Evolutionary conservation across 225 moss, liverwort and hornwort genomes (phyloP), one percentile per base, ranked within the genome.

Genomic region (Marchantia polymorpha): DNA sequence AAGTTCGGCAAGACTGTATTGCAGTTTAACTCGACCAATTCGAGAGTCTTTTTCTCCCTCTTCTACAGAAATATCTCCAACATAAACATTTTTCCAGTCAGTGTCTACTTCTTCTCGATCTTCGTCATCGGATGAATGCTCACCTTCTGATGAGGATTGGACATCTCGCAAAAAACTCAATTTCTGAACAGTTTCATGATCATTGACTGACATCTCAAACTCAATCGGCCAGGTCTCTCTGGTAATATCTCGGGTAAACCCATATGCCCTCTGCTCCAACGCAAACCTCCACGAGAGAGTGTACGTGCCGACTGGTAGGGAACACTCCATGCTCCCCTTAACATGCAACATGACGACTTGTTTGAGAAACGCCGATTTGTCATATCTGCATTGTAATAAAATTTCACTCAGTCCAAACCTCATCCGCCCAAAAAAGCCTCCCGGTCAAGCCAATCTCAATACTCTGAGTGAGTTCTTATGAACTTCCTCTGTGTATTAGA

Each of bases 221-320:
- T 50, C n/a, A n/a, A n/a, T n/a, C n/a, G n/a, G n/a, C n/a, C n/a
- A n/a, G n/a, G n/a, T n/a, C n/a, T n/a, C n/a, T n/a, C n/a, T n/a
- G n/a, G n/a, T n/a, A n/a, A n/a, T n/a, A n/a, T n/a, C n/a, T n/a
- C n/a, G n/a, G n/a, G n/a, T n/a, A 86, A 83, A 7, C 50, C 75
- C 75, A 46, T 75, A 75, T 22, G 22, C 49, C 23, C n/a, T n/a
- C n/a, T n/a, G n/a, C n/a, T n/a, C 49, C 68, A 82, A 61, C 12
- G 56, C 30, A 39, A 82, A 22, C 52, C 87, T 87, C 87, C 89
- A 91, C 12, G 87, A 87, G 22, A 89, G 75, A 11, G 84, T 87
- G 67, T 90, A 91, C 15, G 63, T 20, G 25, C 76, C 76, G 10
- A 63, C 60, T 63, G 89, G 88, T 54, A 82, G 78, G 47, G 79